Percentiles rank a stretch among this genome's conserved stretches.
Evolutionary conservation across 805 yeast genomes (phyloP).

Genomic region (Hanseniaspora lindneri): DNA sequence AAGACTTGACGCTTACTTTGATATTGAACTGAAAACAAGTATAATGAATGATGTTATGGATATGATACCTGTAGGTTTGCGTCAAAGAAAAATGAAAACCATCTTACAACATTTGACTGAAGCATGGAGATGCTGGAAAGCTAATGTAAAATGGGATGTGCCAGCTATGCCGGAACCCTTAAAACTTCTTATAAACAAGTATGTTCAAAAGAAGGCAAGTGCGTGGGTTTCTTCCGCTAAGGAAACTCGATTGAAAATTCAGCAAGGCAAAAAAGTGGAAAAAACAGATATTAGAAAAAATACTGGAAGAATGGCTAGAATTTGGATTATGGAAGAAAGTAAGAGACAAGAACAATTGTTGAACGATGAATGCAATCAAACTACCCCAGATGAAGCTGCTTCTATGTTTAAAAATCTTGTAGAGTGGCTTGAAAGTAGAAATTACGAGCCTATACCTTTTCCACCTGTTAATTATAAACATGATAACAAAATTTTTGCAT

Average conservation of each 20-base stretch:
- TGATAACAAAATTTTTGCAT: constrained; percentile 77
- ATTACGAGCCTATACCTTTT: constrained; percentile 79
- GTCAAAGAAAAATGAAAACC: constrained; percentile 74
- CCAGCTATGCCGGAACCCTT: constrained; percentile 92
- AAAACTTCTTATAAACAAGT: constrained; percentile 72
- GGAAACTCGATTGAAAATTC: constrained; percentile 76
- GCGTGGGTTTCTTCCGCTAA: constrained; percentile 94
- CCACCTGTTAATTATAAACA: constrained; percentile 88
- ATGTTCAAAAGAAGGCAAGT: constrained; percentile 89
- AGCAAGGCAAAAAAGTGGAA: constrained; percentile 83
- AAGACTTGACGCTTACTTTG: constrained; percentile 88
- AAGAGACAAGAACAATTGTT: constrained; percentile 70
- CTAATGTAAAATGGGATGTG: constrained; percentile 94
- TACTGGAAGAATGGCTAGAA: constrained; percentile 76
- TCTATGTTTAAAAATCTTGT: constrained; percentile 77
- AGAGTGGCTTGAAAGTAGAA: constrained; percentile 76
- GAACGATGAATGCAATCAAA: constrained; percentile 67
- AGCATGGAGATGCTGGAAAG: constrained; percentile 99
- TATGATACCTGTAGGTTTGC: constrained; percentile 91
- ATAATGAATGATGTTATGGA: constrained; percentile 93
- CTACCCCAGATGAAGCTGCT: constrained; percentile 80
- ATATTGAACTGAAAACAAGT: constrained; percentile 80
- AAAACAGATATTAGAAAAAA: constrained; percentile 90
- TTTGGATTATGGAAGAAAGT: constrained; percentile 89
- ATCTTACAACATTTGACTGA: constrained; percentile 89